These are phyloP conservation scores for Purshia tridentata DNA, from an alignment of 306 rosid species.

Conservation along the genomic window DNA sequence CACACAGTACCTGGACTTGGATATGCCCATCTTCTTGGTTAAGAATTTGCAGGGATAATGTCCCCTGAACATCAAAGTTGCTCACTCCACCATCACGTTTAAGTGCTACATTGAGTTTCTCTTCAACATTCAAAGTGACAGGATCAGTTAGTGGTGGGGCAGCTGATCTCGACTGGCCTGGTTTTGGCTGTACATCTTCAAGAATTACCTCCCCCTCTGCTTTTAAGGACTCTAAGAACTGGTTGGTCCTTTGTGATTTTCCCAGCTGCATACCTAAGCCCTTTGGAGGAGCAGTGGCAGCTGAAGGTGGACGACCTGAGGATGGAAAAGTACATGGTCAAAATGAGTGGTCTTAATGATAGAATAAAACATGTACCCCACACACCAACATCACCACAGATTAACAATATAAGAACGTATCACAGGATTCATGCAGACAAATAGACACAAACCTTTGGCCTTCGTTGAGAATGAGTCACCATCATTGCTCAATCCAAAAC, in stretches of 20 bases:
- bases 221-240: conserved; percentile 87
- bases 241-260: conserved; percentile 81
- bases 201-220: conserved; percentile 95
- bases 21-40: conserved; percentile 79
- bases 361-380: not conserved
- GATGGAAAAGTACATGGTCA: conserved; percentile 20
- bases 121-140: conserved; percentile 83
- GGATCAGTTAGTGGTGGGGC: conserved; percentile 89
- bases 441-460: conserved; percentile 67
- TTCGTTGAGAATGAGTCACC: conserved; percentile 72
- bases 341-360: conserved; percentile 20
- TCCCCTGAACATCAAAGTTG: conserved; percentile 93
- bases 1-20: conserved; percentile 75
- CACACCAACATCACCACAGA: conserved; percentile 20
- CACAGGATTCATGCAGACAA: conserved; percentile 19
- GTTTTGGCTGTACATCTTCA: conserved; percentile 85
- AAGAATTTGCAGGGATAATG: conserved; percentile 85
- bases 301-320: conserved; percentile 70
- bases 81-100: conserved; percentile 95
- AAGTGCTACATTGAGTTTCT: conserved; percentile 81
- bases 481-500: conserved; percentile 70
- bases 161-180: conserved; percentile 57
- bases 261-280: conserved; percentile 90
- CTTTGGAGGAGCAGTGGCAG: conserved; percentile 95
- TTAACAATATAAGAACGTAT: conserved; percentile 18